Conservation (phyloP, 2,329 filamentous ascomycete species). For the Hymenoscyphus linearis region DNA sequence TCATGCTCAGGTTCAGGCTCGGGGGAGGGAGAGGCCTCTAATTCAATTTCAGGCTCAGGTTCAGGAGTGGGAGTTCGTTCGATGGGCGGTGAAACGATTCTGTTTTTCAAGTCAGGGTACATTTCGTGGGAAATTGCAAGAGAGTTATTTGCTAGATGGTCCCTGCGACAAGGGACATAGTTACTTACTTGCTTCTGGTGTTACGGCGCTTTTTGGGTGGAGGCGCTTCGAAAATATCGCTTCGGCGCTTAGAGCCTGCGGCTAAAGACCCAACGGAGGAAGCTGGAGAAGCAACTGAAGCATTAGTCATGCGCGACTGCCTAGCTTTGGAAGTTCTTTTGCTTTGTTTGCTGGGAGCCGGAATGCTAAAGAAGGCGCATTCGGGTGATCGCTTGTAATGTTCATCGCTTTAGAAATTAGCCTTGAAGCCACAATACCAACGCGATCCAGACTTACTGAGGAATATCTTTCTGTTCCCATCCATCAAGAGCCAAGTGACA, state of each 20-base stretch:
- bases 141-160: not conserved
- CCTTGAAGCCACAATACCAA: constrained; percentile 3
- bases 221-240: not conserved
- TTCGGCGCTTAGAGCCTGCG: not conserved
- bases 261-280: not conserved
- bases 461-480: constrained; percentile 91
- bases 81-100: not conserved
- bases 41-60: not conserved
- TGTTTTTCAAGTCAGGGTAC: not conserved
- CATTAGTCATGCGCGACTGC: not conserved
- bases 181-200: constrained; percentile 42
- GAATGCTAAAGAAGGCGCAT: constrained; percentile 73
- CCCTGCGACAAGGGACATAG: too few relatives aligned
- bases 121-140: not conserved
- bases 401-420: constrained; percentile 60
- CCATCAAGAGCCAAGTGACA: constrained; percentile 86
- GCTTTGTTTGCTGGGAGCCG: constrained; percentile 50
- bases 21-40: too few relatives aligned
- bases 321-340: constrained; percentile 49
- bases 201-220: not conserved
- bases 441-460: constrained; percentile 54
- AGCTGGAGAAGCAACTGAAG: not conserved
- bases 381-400: constrained; percentile 73
- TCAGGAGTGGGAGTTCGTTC: not conserved
- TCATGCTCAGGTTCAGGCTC: not conserved